Percentiles rank a stretch among this genome's conserved stretches.
These are phyloP conservation scores for Calonectria honghensis DNA, from an alignment of 2,329 filamentous ascomycete species.

Conservation along the genomic window DNA sequence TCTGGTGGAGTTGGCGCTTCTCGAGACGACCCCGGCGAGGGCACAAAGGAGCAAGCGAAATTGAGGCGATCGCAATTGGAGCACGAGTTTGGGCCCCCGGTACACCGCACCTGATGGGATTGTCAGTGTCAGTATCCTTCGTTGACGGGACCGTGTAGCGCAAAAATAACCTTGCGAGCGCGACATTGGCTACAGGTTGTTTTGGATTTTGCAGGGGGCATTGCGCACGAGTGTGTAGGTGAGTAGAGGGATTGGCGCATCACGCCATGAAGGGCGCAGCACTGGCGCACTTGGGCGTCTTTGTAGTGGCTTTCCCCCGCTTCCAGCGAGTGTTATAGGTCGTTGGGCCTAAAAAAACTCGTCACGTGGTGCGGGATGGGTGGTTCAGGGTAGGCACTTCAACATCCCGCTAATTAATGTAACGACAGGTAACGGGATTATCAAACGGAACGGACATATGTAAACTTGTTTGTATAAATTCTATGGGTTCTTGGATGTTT, in stretches of 20 bases:
- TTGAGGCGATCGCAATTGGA: conserved; percentile 70
- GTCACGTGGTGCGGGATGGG: not conserved
- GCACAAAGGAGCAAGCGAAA: conserved; percentile 66
- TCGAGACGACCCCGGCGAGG: conserved; percentile 52
- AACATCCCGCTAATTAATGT: not conserved
- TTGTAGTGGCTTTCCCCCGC: conserved; percentile 7
- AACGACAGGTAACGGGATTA: too few relatives aligned
- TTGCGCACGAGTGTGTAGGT: conserved; percentile 2
- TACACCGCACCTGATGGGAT: conserved; percentile 65
- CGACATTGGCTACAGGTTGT: conserved; percentile 33
- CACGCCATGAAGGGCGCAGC: not conserved
- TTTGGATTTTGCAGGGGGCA: conserved; percentile 31
- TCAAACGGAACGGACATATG: not conserved
- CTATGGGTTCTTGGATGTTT: too few relatives aligned
- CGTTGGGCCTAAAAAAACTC: not conserved
- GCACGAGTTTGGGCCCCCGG: conserved; percentile 66
- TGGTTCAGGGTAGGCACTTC: not conserved
- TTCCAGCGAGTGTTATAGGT: not conserved
- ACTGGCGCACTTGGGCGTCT: not conserved
- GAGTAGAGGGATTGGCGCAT: not conserved
- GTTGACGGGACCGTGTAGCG: not conserved
- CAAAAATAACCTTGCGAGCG: conserved; percentile 23
- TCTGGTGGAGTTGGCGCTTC: conserved; percentile 52
- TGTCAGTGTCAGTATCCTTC: not conserved
- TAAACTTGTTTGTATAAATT: not conserved